Percentiles rank a stretch among this genome's conserved stretches.
phyloP scores from a whole-genome alignment of 371 early-diverging fungal species.

The Mortierella sp. region DNA sequence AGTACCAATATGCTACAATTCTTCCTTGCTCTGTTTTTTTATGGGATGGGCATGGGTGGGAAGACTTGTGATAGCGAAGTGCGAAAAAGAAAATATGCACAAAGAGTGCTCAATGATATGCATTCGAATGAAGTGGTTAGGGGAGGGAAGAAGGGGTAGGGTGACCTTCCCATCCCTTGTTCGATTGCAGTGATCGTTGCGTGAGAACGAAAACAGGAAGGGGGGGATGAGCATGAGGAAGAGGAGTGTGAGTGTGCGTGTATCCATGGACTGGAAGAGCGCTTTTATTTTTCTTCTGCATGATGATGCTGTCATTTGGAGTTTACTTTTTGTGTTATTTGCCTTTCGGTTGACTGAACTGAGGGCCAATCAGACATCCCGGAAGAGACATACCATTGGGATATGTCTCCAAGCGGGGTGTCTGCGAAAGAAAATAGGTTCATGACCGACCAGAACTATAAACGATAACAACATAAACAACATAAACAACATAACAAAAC shows the following conservation, averaged over 20 bases:
- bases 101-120: too few relatives aligned
- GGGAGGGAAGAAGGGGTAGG: too few relatives aligned
- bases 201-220: background rate
- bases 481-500: too few relatives aligned
- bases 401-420: background rate
- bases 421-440: background rate
- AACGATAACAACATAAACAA: background rate
- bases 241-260: background rate
- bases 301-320: background rate
- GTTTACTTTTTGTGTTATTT: background rate
- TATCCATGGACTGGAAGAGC: background rate
- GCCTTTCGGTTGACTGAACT: background rate
- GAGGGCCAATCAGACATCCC: constrained; percentile 1
- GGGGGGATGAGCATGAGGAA: background rate
- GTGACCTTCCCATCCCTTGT: too few relatives aligned
- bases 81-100: background rate
- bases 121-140: too few relatives aligned
- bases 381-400: constrained; percentile 5
- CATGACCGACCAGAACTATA: background rate
- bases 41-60: background rate
- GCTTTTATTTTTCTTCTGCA: background rate
- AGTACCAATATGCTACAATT: background rate
- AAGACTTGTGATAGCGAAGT: background rate
- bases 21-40: background rate
- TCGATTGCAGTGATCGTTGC: background rate